Base-by-base conservation (phyloP, 2,329 filamentous ascomycete genomes). In the Apiospora phragmitis region DNA sequence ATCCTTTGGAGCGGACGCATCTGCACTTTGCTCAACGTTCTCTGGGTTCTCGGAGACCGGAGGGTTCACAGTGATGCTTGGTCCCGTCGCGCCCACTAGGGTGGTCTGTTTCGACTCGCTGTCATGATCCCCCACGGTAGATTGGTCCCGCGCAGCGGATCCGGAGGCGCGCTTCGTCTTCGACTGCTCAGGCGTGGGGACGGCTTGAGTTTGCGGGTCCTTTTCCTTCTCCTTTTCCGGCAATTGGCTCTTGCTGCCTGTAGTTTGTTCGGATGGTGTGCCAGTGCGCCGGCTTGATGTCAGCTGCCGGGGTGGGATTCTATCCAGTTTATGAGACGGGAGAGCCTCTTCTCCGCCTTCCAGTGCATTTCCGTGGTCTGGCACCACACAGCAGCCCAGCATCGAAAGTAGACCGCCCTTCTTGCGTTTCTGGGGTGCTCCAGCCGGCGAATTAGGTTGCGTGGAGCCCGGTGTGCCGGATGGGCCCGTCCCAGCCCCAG, bases 381-480 rank as follows among this genome's bases (percentile, higher is more conserved):
- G 89, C 51, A 89, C 86, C 70, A 85, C 86, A 79, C 92, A 93
- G 82, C 92, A 94, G 72, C 87, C 89, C 71, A 94, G 84, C 69
- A 93, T 86, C 32, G 88, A 83, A 45, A 90, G 79, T 65, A 90
- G 80, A n/a, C 87, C 86, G 71, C 85, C 84, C 81, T 89, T 89
- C 79, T 83, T 84, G 77, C 85, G 86, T 71, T 85, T 82, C 45
- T 83, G 80, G 69, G 84, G 84, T 68, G 83, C 82, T 11, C 80
- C 83, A 41, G 82, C 81, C 26, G 87, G 86, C 43, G 87, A 88
- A 77, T 82, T 86, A 51, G 86, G 86, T 76, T 86, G 85, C 24
- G 87, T 86, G 71, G 84, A 83, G 72, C 81, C 83, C 43, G 84
- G 80, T 6, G 85, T 85, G 75, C 83, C 85, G 62, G 83, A 84